Evolutionary conservation across 768 basidiomycete genomes (phyloP).

Genomic region (Trametes punicea): DNA sequence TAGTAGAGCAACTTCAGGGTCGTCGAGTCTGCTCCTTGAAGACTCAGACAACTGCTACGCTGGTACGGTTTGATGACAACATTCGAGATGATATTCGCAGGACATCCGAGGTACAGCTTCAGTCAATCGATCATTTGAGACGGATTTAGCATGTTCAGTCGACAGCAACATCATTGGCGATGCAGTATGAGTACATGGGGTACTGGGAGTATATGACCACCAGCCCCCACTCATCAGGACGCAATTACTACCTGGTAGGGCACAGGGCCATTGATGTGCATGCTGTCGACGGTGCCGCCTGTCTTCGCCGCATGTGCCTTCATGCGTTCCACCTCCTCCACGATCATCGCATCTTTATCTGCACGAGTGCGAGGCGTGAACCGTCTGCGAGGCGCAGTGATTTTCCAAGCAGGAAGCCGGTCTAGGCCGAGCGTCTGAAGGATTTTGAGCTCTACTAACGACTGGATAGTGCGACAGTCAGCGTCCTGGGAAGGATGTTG

Average conservation of each 20-base stretch:
- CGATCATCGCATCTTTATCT: conserved; percentile 27
- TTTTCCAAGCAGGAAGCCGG: conserved; percentile 25
- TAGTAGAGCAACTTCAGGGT: too few relatives aligned
- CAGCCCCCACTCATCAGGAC: too few relatives aligned
- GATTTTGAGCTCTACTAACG: conserved; percentile 36
- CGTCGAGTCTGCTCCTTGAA: too few relatives aligned
- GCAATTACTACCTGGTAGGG: conserved; percentile 22
- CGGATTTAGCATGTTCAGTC: too few relatives aligned
- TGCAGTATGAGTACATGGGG: too few relatives aligned
- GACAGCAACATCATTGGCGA: too few relatives aligned
- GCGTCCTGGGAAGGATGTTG: not conserved
- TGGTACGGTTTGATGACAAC: too few relatives aligned
- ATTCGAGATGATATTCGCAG: too few relatives aligned
- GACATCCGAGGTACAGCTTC: too few relatives aligned
- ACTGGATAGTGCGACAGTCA: conserved; percentile 12
- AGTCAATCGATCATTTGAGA: too few relatives aligned
- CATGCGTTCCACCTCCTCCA: conserved; percentile 25
- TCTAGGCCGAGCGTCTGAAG: conserved; percentile 30
- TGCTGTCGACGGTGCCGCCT: conserved; percentile 25
- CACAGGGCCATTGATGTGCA: conserved; percentile 28
- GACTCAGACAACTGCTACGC: too few relatives aligned
- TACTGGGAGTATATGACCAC: too few relatives aligned
- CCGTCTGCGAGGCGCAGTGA: conserved; percentile 20
- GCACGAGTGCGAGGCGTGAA: conserved; percentile 26
- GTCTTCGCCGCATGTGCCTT: conserved; percentile 26